Percentiles rank a stretch among this genome's conserved stretches.
These are phyloP conservation scores for Phragmites australis DNA, from an alignment of 176 grass and related monocot genomes.

Conservation along the genomic window DNA sequence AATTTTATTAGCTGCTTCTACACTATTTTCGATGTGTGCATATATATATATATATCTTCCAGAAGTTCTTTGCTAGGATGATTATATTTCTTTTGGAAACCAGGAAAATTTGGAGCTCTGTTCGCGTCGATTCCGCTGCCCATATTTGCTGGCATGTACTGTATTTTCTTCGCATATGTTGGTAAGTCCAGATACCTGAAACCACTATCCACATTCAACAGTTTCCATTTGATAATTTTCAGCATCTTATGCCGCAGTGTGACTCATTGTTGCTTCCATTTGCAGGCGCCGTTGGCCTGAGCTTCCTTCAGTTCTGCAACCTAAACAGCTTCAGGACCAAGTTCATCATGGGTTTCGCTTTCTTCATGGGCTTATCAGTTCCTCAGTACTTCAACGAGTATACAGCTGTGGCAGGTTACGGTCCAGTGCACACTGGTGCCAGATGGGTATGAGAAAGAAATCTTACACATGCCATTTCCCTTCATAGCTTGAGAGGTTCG, in stretches of 20 bases:
- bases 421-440: conserved; percentile 79
- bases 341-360: conserved; percentile 85
- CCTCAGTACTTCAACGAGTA: conserved; percentile 99
- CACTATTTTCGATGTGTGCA: neutral
- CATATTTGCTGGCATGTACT: conserved; percentile 91
- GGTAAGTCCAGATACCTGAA: conserved; percentile 52
- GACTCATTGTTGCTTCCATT: neutral
- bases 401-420: conserved; percentile 67
- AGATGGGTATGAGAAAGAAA: conserved; percentile 71
- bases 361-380: conserved; percentile 92
- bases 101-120: conserved; percentile 94
- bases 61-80: neutral
- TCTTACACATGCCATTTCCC: neutral
- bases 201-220: neutral
- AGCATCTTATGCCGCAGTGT: neutral
- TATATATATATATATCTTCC: neutral
- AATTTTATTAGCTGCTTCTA: neutral
- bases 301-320: conserved; percentile 90
- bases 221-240: neutral
- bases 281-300: conserved; percentile 73
- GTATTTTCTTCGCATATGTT: conserved; percentile 81
- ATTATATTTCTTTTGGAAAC: conserved; percentile 29
- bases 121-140: conserved; percentile 89
- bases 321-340: conserved; percentile 91
- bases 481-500: neutral